Evolutionary conservation across 192 early-diverging fungal genomes (phyloP), one percentile per base, ranked within the genome.

Genomic region (Thamnidium elegans): DNA sequence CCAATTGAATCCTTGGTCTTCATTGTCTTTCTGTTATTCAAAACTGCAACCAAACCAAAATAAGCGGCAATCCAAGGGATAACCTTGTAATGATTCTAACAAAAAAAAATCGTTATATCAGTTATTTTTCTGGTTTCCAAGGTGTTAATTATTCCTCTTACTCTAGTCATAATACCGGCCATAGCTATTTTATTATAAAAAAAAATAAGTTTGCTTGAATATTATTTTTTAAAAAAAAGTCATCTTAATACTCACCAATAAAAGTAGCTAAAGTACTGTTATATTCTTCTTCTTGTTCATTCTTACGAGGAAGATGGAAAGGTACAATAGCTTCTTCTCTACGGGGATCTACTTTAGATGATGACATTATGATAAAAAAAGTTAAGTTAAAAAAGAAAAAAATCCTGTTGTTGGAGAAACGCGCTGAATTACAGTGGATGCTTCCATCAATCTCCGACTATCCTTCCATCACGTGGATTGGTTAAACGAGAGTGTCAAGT

Each of bases 1-100:
- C 62, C 59, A 21, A 64, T 23, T 21, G 59, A 48, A 42, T 68
- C 68, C 20, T 55, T 63, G 15, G 52, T 7, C 32, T 58, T 61
- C 36, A 66, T 48, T 26, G 69, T 67, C 14, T 67, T 75, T 44
- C 64, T 70, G 9, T 50, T 58, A 39, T 75, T 75, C 11, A 75
- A 59, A 26, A 54, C 44, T 8, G 74, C 53, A 21, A 45, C 31
- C 43, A 75, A 10, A 19, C 74, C 74, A 63, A 75, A 75, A 34
- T 66, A 75, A 46, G 62, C 34, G 4, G 74, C 63, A 21, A 71
- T 36, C 74, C 74, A 75, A 26, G 74, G 74, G 14, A 75, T 15
- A 2, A 63, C 15, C 44, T 66, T 71, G 17, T 52, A 75, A 23
- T 64, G 58, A 34, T 67, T 75, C 74, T 75, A 67, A 26, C 30